phyloP scores from a whole-genome alignment of 2,329 filamentous ascomycete genomes.

The Claviceps lovelessii region DNA sequence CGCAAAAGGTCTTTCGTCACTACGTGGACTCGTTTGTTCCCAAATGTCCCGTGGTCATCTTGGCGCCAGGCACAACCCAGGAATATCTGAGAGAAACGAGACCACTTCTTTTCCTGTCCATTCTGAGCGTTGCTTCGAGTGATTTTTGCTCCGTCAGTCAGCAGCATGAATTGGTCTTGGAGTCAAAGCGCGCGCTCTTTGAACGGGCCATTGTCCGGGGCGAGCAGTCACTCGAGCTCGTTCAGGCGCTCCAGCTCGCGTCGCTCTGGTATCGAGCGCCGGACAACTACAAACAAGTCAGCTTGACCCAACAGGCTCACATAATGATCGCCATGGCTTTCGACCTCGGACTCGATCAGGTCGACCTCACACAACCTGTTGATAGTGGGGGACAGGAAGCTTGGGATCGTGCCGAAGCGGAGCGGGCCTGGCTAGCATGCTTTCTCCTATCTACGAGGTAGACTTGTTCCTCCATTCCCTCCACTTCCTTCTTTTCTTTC shows the following conservation, averaged over 20 bases:
- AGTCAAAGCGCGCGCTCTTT: not conserved
- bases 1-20: conserved; percentile 1
- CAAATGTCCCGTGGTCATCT: conserved; percentile 2
- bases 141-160: not conserved
- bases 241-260: conserved; percentile 2
- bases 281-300: not conserved
- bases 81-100: conserved; percentile 3
- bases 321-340: conserved; percentile 1
- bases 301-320: not conserved
- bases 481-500: too few species aligned
- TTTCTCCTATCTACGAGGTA: conserved; percentile 3
- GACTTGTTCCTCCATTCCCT: too few species aligned
- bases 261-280: conserved; percentile 1
- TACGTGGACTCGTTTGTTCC: not conserved
- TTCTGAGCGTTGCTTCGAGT: conserved; percentile 1
- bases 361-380: not conserved
- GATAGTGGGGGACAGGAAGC: not conserved
- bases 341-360: not conserved
- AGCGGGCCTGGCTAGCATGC: conserved; percentile 2
- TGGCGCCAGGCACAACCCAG: not conserved
- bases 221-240: conserved; percentile 3
- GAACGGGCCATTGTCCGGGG: not conserved
- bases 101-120: conserved; percentile 1
- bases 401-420: conserved; percentile 3
- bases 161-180: not conserved